Percentiles rank a stretch among this genome's conserved stretches.
phyloP scores from a whole-genome alignment of 148 eudicot species.

The Cornus suecica region DNA sequence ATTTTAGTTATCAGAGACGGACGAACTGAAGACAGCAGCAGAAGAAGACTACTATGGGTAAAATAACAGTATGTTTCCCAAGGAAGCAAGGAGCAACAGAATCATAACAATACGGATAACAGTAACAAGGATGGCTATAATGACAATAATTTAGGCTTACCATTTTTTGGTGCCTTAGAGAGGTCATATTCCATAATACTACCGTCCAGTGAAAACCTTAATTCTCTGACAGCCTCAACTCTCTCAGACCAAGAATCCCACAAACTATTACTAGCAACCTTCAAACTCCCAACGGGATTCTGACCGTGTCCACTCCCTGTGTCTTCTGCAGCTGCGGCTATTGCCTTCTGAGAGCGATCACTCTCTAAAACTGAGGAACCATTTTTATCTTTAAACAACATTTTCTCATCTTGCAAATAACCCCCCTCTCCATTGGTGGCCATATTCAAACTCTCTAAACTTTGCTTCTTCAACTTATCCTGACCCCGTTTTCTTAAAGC shows the following conservation, averaged over 20 bases:
- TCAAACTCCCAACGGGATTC: slow-evolving; percentile 20
- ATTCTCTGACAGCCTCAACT: slow-evolving; percentile 72
- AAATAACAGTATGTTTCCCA: no score
- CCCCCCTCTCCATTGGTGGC: slow-evolving; percentile 23
- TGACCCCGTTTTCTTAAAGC: slow-evolving; percentile 53
- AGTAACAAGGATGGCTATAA: not conserved
- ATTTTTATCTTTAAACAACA: slow-evolving; percentile 7
- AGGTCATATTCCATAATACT: slow-evolving; percentile 39
- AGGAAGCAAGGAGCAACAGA: not conserved
- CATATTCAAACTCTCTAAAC: slow-evolving; percentile 22
- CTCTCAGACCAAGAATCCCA: slow-evolving; percentile 86
- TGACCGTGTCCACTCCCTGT: slow-evolving; percentile 19
- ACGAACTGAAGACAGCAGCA: no score
- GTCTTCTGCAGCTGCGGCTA: slow-evolving; percentile 19
- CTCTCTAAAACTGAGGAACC: slow-evolving; percentile 24
- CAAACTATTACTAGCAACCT: slow-evolving; percentile 28
- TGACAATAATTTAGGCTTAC: slow-evolving; percentile 21
- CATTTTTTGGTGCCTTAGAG: slow-evolving; percentile 19
- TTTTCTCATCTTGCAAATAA: slow-evolving; percentile 24
- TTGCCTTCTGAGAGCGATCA: slow-evolving; percentile 15
- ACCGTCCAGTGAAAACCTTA: slow-evolving; percentile 84
- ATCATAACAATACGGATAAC: not conserved
- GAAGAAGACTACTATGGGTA: no score
- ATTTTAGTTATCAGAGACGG: no score
- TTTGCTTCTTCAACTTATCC: slow-evolving; percentile 43